phyloP scores from a whole-genome alignment of 2,329 filamentous ascomycete species.

The Pseudocercospora fuligena region DNA sequence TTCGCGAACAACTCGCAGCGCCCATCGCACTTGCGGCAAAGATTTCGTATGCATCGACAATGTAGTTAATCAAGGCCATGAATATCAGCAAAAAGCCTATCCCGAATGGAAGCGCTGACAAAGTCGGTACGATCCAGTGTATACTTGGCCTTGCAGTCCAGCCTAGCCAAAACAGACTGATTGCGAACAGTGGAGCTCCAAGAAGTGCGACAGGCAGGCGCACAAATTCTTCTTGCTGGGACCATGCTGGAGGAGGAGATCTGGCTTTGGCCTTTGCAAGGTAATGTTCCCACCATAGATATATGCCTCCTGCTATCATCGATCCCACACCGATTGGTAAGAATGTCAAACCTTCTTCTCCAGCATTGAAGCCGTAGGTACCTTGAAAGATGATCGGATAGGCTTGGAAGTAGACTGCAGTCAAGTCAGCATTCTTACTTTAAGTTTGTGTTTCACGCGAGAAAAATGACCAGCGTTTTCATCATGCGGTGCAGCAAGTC shows the following conservation, averaged over 20 bases:
- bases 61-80: slow-evolving; percentile 64
- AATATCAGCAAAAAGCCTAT: slow-evolving; percentile 58
- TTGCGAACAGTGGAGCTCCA: slow-evolving; percentile 48
- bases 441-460: too few species aligned
- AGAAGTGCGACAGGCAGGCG: slow-evolving; percentile 72
- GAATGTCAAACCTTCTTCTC: slow-evolving; percentile 70
- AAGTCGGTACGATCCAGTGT: slow-evolving; percentile 54
- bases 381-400: slow-evolving; percentile 69
- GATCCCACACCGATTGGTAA: slow-evolving; percentile 70
- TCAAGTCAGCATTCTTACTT: background rate
- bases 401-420: slow-evolving; percentile 70
- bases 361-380: slow-evolving; percentile 67
- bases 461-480: too few species aligned
- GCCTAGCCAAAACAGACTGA: slow-evolving; percentile 62
- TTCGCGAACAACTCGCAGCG: slow-evolving; percentile 80
- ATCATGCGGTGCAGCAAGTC: too few species aligned
- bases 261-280: slow-evolving; percentile 57
- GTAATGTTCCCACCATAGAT: slow-evolving; percentile 67
- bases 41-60: slow-evolving; percentile 68
- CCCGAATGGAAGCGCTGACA: slow-evolving; percentile 55
- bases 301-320: slow-evolving; percentile 62
- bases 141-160: slow-evolving; percentile 53
- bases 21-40: slow-evolving; percentile 80
- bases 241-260: slow-evolving; percentile 58
- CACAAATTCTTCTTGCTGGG: slow-evolving; percentile 66